These are phyloP conservation scores for Craspedostauros australis DNA, from an alignment of 108 stramenopile species.

Conservation along the genomic window DNA sequence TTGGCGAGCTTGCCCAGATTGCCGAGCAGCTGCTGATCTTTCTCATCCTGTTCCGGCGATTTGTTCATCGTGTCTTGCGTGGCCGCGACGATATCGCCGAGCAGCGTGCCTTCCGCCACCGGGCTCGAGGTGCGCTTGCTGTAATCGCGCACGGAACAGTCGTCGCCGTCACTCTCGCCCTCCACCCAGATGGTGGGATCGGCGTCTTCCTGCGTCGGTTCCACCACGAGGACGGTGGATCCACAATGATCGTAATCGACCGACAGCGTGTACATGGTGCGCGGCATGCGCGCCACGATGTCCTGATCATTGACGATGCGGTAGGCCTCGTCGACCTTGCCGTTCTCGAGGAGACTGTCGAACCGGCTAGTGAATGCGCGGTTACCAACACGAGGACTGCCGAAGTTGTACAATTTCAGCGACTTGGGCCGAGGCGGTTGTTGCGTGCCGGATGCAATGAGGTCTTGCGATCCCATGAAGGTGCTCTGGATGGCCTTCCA, in stretches of 20 bases:
- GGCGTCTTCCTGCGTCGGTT: slow-evolving; percentile 13
- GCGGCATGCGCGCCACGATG: slow-evolving; percentile 76
- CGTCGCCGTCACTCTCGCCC: slow-evolving; percentile 54
- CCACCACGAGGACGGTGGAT: slow-evolving; percentile 56
- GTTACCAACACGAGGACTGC: slow-evolving; percentile 81
- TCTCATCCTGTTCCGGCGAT: background rate
- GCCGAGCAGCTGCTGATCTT: slow-evolving; percentile 3
- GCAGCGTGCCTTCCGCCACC: slow-evolving; percentile 51
- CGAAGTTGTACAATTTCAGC: slow-evolving; percentile 74
- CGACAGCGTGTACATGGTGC: slow-evolving; percentile 57
- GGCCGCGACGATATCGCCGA: slow-evolving; percentile 50
- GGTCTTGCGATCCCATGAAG: slow-evolving; percentile 35
- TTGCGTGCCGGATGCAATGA: slow-evolving; percentile 6
- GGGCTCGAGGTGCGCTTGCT: slow-evolving; percentile 48
- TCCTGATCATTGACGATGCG: slow-evolving; percentile 81
- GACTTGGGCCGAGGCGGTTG: slow-evolving; percentile 69
- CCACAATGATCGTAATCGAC: slow-evolving; percentile 84
- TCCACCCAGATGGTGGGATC: slow-evolving; percentile 56
- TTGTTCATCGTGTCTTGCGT: background rate
- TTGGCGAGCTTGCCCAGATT: slow-evolving; percentile 6
- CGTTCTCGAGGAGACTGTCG: slow-evolving; percentile 46
- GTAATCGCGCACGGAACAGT: slow-evolving; percentile 70
- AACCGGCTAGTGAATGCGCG: slow-evolving; percentile 52
- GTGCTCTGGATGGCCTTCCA: slow-evolving; percentile 72
- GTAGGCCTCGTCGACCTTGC: slow-evolving; percentile 59